Conservation (phyloP, 2,329 filamentous ascomycete genomes). For the Trichophyton rubrum region DNA sequence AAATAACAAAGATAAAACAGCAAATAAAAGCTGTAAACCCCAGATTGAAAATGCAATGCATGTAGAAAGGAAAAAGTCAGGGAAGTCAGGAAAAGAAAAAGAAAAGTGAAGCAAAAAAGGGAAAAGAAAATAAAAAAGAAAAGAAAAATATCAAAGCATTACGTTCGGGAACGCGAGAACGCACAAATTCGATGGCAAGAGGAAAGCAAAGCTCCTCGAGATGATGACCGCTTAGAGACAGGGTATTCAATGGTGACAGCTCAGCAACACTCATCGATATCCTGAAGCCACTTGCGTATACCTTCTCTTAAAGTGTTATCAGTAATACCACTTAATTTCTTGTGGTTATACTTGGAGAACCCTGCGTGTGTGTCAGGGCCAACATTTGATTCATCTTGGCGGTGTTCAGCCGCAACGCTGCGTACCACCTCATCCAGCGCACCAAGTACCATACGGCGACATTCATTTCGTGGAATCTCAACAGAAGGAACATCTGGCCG, state of each 20-base stretch:
- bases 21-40: neutral
- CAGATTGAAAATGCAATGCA: neutral
- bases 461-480: conserved; percentile 41
- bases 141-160: neutral
- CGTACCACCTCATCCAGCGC: conserved; percentile 46
- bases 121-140: neutral
- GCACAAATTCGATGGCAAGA: neutral
- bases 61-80: neutral
- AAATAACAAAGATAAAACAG: neutral
- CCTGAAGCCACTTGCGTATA: conserved; percentile 43
- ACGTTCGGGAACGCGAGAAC: neutral
- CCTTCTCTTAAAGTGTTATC: conserved; percentile 46
- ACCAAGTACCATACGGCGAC: conserved; percentile 43
- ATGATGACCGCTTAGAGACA: neutral
- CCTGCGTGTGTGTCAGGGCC: conserved; percentile 17
- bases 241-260: neutral
- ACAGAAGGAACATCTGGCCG: conserved; percentile 21
- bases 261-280: conserved; percentile 36
- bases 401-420: conserved; percentile 40
- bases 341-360: conserved; percentile 18
- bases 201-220: neutral
- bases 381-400: conserved; percentile 28
- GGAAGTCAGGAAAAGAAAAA: neutral
- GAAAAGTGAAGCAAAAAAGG: neutral
- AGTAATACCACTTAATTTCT: conserved; percentile 21